Base-by-base conservation (phyloP, 352 stramenopile genomes). In the Elongisporangium undulatum region DNA sequence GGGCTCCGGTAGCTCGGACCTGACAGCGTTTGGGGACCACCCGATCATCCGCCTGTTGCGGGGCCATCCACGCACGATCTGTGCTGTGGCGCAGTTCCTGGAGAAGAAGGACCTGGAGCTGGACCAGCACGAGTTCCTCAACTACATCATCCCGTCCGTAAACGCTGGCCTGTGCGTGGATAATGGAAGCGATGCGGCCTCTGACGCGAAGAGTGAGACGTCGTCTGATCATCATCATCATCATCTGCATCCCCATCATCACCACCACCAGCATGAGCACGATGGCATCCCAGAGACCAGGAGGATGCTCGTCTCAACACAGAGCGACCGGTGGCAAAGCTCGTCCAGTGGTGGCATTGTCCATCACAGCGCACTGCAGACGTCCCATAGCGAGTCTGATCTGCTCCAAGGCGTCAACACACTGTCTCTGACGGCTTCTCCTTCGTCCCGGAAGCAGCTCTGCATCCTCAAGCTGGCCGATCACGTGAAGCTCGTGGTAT, bases 21-120 rank as follows among this genome's bases (percentile, higher is more conserved):
- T 94, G 13, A 64, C 69, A 12, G 68, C 67, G 15, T 87, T 93
- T 62, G 69, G 78, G 3, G 72, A 87, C 21, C 77, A 90, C 50
- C 72, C 79, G 3, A 77, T 93, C 58, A 79, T 93, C 45, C 77
- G 82, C 15, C 77, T 64, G 15, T 49, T 93, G 26, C 68, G 64
- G 56, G 82, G 84, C 0, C 84, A 93, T 49, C 82, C 84, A 6
- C 68, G 79, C 16, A 86, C 76, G 17, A 93, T 93, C 39, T 93
- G 84, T 53, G 84, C 79, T 20, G 82, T 93, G 5, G 84, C 84
- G 9, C 84, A 93, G 57, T 90, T 93, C 19, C 60, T 93, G 59
- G 82, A 93, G 62, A 83, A 79, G 45, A 90, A 90, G 55, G 84
- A 93, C 58, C 89, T 93, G 78, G 77, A 91, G 45, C 62, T 90